Evolutionary conservation across 108 stramenopile species (phyloP).

Genomic region (Nitzschia sp.): DNA sequence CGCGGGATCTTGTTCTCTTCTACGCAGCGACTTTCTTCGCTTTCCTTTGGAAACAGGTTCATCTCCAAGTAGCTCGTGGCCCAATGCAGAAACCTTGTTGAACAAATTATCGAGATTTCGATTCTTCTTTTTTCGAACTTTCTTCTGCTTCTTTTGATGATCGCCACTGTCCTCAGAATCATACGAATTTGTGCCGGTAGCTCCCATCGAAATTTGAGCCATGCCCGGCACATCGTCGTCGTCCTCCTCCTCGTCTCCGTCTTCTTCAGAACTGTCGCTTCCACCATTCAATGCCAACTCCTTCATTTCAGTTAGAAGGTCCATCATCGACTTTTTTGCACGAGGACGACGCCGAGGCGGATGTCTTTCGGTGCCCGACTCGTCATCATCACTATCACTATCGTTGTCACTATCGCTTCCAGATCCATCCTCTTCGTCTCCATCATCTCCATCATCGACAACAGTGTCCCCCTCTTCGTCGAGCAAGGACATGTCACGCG

Average conservation of each 20-base stretch:
- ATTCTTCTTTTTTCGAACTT: background rate
- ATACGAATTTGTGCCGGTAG: constrained; percentile 13
- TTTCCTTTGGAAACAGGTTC: background rate
- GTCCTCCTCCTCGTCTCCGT: constrained; percentile 12
- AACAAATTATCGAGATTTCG: constrained; percentile 10
- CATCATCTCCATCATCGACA: background rate
- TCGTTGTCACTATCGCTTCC: background rate
- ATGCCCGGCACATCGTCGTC: constrained; percentile 6
- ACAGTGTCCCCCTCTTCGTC: constrained; percentile 5
- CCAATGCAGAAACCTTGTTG: constrained; percentile 13
- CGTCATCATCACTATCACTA: constrained; percentile 4
- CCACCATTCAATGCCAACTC: constrained; percentile 6
- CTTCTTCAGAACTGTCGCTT: background rate
- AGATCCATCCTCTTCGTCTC: background rate
- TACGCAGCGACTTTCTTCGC: constrained; percentile 3
- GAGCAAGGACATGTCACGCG: constrained; percentile 9
- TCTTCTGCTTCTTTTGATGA: background rate
- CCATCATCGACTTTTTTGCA: background rate
- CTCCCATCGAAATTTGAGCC: constrained; percentile 14
- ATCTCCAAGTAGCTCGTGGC: constrained; percentile 4
- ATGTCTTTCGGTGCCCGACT: background rate
- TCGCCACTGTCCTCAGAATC: background rate
- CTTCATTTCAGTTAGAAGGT: constrained; percentile 1
- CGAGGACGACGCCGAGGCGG: background rate
- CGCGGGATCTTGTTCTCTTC: constrained; percentile 7